Evolutionary conservation across 305 asterid genomes (phyloP).

Genomic region (Fraxinus paxiana): DNA sequence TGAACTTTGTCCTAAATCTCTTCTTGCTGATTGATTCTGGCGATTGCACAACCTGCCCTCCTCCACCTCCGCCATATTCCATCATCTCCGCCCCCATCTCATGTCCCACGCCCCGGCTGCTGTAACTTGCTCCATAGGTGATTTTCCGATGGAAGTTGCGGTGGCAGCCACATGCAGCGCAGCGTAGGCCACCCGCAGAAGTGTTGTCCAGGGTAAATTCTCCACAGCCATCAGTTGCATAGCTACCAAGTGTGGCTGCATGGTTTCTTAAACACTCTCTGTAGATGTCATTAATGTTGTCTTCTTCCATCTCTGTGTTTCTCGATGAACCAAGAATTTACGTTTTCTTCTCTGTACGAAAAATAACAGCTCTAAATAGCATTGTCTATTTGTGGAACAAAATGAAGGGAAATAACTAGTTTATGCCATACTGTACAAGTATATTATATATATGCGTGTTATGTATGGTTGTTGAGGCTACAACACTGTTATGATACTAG

Average conservation of each 20-base stretch:
- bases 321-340: not conserved
- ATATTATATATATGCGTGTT: not conserved
- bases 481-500: not conserved
- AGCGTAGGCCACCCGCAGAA: slow-evolving; percentile 25
- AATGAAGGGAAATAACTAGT: not conserved
- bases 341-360: slow-evolving; percentile 16
- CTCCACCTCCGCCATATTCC: slow-evolving; percentile 13
- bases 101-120: not conserved
- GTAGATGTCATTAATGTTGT: slow-evolving; percentile 31
- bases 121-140: slow-evolving; percentile 9
- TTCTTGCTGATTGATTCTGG: slow-evolving; percentile 47
- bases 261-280: slow-evolving; percentile 60
- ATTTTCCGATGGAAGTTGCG: slow-evolving; percentile 60
- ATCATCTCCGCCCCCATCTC: slow-evolving; percentile 12
- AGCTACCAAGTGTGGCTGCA: slow-evolving; percentile 72
- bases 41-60: slow-evolving; percentile 20
- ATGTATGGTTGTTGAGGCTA: not conserved
- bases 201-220: slow-evolving; percentile 41
- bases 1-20: slow-evolving; percentile 55
- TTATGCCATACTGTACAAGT: not conserved
- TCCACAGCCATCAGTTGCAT: slow-evolving; percentile 73
- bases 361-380: slow-evolving; percentile 40
- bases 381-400: slow-evolving; percentile 16
- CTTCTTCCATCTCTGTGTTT: slow-evolving; percentile 33
- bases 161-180: slow-evolving; percentile 75